These are phyloP conservation scores for Colletotrichum nymphaeae DNA, from an alignment of 2,329 filamentous ascomycete species.

Conservation along the genomic window DNA sequence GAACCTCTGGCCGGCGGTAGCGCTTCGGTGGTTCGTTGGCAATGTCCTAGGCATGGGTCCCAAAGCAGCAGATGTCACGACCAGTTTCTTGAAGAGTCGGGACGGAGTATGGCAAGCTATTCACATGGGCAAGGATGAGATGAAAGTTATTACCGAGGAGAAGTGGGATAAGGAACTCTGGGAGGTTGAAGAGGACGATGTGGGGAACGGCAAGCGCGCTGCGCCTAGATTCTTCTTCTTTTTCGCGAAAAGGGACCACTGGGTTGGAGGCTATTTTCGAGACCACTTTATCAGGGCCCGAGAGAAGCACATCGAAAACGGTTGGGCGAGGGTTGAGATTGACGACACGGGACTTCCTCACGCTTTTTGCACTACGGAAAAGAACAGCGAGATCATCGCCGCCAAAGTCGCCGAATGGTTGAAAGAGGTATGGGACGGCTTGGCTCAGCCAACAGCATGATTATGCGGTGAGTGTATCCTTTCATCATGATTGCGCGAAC, in stretches of 20 bases:
- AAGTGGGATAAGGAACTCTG: slow-evolving; percentile 70
- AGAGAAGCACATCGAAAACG: slow-evolving; percentile 46
- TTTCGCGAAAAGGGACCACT: slow-evolving; percentile 70
- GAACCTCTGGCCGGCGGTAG: slow-evolving; percentile 50
- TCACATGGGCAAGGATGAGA: slow-evolving; percentile 69
- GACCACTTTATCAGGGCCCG: slow-evolving; percentile 65
- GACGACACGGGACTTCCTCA: slow-evolving; percentile 69
- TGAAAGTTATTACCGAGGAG: slow-evolving; percentile 68
- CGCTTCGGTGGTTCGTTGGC: slow-evolving; percentile 57
- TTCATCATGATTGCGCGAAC: neutral
- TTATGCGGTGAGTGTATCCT: neutral
- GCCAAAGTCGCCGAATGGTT: slow-evolving; percentile 28
- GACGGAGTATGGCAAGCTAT: slow-evolving; percentile 71
- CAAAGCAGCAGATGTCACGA: slow-evolving; percentile 61
- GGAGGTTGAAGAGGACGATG: slow-evolving; percentile 49
- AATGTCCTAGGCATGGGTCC: slow-evolving; percentile 59
- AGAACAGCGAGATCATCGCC: slow-evolving; percentile 31
- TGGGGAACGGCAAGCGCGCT: slow-evolving; percentile 11
- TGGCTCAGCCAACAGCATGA: neutral
- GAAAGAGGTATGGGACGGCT: slow-evolving; percentile 26
- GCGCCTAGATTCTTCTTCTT: slow-evolving; percentile 67
- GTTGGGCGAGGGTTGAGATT: slow-evolving; percentile 61
- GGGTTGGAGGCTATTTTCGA: slow-evolving; percentile 68
- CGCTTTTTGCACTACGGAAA: slow-evolving; percentile 64
- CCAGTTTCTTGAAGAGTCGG: slow-evolving; percentile 64